Percentiles rank a stretch among this genome's conserved stretches.
These are phyloP conservation scores for Teunomyces tritomae DNA, from an alignment of 805 yeast genomes.

Conservation along the genomic window DNA sequence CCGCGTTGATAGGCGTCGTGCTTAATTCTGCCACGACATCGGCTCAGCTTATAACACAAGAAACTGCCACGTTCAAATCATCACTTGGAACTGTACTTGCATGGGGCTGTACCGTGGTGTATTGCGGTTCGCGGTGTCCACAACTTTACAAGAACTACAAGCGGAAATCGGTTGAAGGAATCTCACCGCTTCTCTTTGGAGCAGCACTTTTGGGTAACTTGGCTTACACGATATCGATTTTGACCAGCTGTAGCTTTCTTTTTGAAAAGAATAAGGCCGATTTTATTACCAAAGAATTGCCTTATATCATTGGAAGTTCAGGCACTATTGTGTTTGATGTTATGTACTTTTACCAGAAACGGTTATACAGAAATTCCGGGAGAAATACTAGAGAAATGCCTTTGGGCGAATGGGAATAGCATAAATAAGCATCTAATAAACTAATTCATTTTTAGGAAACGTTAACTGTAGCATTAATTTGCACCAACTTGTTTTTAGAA, in stretches of 20 bases:
- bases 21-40: conserved; percentile 1
- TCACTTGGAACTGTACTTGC: conserved; percentile 42
- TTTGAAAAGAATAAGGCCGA: conserved; percentile 27
- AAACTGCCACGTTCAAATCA: background rate
- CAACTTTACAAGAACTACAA: conserved; percentile 74
- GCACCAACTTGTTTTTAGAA: too few species aligned
- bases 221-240: conserved; percentile 71
- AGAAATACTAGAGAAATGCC: conserved; percentile 8
- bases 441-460: background rate
- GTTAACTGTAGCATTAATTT: background rate
- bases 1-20: background rate
- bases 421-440: background rate
- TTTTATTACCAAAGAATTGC: conserved; percentile 68
- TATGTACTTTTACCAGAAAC: conserved; percentile 62
- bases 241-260: conserved; percentile 57
- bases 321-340: conserved; percentile 83
- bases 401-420: conserved; percentile 7
- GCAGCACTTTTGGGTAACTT: conserved; percentile 78
- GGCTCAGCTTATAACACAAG: background rate
- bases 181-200: conserved; percentile 75
- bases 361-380: conserved; percentile 21
- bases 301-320: conserved; percentile 79
- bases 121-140: conserved; percentile 78
- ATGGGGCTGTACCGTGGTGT: conserved; percentile 76
- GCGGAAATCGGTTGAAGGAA: conserved; percentile 82